Percentiles rank a stretch among this genome's conserved stretches.
Conservation (phyloP, 140 eudicot genomes). For the Cichorium intybus region DNA sequence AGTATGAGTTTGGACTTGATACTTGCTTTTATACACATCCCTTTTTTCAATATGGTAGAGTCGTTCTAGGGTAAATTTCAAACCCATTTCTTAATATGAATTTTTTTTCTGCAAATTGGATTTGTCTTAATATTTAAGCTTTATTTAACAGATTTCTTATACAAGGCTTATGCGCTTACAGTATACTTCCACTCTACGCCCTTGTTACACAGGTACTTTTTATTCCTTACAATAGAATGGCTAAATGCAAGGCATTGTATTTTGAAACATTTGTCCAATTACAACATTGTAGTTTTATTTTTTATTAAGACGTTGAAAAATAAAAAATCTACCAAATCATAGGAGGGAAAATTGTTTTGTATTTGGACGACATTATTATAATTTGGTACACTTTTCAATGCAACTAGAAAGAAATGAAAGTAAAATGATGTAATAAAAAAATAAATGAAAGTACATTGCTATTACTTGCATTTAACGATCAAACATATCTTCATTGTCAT, state of each 20-base stretch:
- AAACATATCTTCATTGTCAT: background rate
- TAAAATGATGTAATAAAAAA: too few relatives aligned
- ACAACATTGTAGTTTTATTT: too few relatives aligned
- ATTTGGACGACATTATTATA: too few relatives aligned
- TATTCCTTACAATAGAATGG: too few relatives aligned
- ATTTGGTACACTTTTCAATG: too few relatives aligned
- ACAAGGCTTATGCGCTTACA: conserved; percentile 60
- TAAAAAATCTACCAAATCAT: background rate
- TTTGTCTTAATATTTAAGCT: background rate
- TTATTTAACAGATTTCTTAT: conserved; percentile 27
- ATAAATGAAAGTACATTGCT: background rate
- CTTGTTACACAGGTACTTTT: conserved; percentile 57
- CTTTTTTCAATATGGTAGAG: conserved; percentile 37
- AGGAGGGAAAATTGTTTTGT: too few relatives aligned
- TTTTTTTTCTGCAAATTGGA: background rate
- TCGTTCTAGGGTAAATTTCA: conserved; percentile 35
- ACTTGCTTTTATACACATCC: conserved; percentile 66
- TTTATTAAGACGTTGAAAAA: too few relatives aligned
- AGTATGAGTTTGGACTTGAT: conserved; percentile 84
- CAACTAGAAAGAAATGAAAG: background rate
- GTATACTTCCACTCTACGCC: conserved; percentile 69
- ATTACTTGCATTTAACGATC: background rate
- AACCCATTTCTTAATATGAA: background rate
- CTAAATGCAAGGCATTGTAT: too few relatives aligned
- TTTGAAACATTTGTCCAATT: too few relatives aligned